These are phyloP conservation scores for Globisporangium viniferum DNA, from an alignment of 352 stramenopile species.

Conservation along the genomic window DNA sequence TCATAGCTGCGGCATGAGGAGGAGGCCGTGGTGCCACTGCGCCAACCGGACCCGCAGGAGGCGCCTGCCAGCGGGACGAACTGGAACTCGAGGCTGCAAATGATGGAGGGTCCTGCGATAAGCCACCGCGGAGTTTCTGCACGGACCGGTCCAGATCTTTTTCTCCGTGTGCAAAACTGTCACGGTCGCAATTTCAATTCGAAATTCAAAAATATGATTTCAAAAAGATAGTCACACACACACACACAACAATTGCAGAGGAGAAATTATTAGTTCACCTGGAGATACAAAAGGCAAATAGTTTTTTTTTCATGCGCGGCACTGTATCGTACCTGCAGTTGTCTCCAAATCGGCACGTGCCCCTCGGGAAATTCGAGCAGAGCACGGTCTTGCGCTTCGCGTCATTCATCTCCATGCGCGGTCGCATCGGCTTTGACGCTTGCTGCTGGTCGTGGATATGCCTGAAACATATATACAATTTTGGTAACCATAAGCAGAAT, in stretches of 20 bases:
- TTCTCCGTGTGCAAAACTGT: slow-evolving; percentile 80
- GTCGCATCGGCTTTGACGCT: slow-evolving; percentile 3
- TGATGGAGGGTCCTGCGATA: background rate
- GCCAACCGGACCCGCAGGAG: background rate
- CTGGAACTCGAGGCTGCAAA: slow-evolving; percentile 8
- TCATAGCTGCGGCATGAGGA: slow-evolving; percentile 2
- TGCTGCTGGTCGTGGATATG: slow-evolving; percentile 49
- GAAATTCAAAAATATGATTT: background rate
- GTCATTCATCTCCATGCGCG: slow-evolving; percentile 39
- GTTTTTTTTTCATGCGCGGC: background rate
- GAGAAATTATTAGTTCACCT: background rate
- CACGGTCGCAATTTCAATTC: slow-evolving; percentile 6
- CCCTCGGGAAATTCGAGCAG: slow-evolving; percentile 68
- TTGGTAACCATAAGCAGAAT: background rate
- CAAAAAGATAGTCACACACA: slow-evolving; percentile 1
- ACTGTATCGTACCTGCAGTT: slow-evolving; percentile 68
- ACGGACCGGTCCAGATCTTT: slow-evolving; percentile 46
- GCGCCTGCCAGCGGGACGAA: slow-evolving; percentile 7
- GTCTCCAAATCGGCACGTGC: slow-evolving; percentile 79
- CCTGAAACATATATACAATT: slow-evolving; percentile 29
- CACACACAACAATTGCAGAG: background rate
- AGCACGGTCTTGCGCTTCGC: slow-evolving; percentile 69
- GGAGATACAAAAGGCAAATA: background rate
- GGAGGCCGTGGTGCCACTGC: background rate
- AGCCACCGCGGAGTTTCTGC: slow-evolving; percentile 9